Evolutionary conservation across 345 rosid species (phyloP).

Genomic region (Eucalyptus pauciflora): DNA sequence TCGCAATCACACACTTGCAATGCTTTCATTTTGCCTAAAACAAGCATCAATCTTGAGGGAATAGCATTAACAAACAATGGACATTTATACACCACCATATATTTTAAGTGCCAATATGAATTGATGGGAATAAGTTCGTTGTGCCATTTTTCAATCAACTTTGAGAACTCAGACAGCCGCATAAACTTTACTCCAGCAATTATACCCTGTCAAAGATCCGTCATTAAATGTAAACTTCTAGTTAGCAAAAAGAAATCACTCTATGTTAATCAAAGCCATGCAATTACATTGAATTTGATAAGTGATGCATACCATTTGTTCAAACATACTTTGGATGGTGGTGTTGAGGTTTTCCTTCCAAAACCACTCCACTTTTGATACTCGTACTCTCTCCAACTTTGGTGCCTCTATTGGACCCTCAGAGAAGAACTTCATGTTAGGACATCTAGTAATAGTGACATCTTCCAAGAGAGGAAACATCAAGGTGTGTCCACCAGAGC

Average conservation of each 20-base stretch:
- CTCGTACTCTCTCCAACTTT: background rate
- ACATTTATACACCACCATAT: background rate
- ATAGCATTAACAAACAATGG: accelerated
- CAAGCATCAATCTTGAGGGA: background rate
- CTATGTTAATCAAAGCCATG: background rate
- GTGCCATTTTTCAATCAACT: background rate
- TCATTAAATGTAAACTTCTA: background rate
- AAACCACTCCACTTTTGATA: background rate
- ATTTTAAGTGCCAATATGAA: background rate
- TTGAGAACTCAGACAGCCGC: background rate
- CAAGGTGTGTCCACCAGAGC: accelerated
- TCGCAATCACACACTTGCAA: background rate
- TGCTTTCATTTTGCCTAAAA: background rate
- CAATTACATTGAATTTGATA: background rate
- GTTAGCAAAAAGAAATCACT: background rate
- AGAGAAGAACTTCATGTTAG: background rate
- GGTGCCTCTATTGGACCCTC: background rate
- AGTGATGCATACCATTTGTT: background rate
- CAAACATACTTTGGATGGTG: background rate
- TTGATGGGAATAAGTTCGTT: background rate
- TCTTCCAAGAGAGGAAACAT: background rate
- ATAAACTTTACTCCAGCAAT: background rate
- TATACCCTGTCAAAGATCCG: accelerated
- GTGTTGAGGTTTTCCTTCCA: background rate
- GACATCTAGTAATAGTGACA: background rate